Evolutionary conservation across 306 rosid species (phyloP), one percentile per base, ranked within the genome.

Genomic region (Hippophae tibetana): DNA sequence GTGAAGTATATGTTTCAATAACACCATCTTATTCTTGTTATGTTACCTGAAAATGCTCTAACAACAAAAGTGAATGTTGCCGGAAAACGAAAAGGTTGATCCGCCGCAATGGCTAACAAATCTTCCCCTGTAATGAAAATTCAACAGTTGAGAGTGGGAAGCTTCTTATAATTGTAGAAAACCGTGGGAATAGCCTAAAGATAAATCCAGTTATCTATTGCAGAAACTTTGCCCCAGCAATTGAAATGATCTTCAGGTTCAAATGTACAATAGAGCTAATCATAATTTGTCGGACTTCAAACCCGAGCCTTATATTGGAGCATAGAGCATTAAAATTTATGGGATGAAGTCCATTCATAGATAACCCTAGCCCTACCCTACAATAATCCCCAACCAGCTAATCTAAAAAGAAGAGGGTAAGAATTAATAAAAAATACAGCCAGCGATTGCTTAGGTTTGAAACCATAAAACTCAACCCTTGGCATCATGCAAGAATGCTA

Each of bases 61-160:
- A 92, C 99, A 82, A 92, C 99, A 68, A 92, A 92, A 63, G 99
- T 92, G 84, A 92, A 92, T 61, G 99, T 92, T n/a, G 99, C 99
- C 51, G 99, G 99, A 74, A 92, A 92, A 8, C 99, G 84, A 70
- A 92, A 92, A 65, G 99, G 99, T 78, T 92, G 99, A 65, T 92
- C 99, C 47, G 90, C 93, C 49, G 96, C 95, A 82, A 92, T 92
- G 72, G 99, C 59, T 75, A 92, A 71, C 68, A 92, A 73, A 80
- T 92, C 96, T 71, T 92, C 99, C 63, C 99, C 99, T 92, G 93
- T 85, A 69, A 59, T 68, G 53, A 62, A 58, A 69, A 66, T 45
- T 42, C 58, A 74, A 73, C 61, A 59, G 45, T 63, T 58, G 67
- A 40, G 40, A 78, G 78, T 42, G 38, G 62, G 62, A 69, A 59